Conservation (phyloP, 169 alveolate species). For the Cryptosporidium parvum region DNA sequence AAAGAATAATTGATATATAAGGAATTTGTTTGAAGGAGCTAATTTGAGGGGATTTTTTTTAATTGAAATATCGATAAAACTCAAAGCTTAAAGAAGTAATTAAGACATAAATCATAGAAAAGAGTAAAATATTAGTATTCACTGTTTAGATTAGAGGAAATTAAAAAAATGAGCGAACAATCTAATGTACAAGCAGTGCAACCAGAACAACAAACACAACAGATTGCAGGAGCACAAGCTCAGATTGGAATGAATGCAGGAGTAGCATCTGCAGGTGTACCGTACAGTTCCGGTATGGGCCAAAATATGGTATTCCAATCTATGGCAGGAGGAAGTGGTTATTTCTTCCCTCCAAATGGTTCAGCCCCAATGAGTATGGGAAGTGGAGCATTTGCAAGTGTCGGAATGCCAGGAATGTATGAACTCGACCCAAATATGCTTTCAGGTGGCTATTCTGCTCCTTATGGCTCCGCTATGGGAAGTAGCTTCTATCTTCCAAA, state of each 20-base stretch:
- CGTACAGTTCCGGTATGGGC: conserved; percentile 52
- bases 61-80: neutral
- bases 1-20: conserved; percentile 13
- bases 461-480: conserved; percentile 75
- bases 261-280: conserved; percentile 42
- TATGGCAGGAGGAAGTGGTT: conserved; percentile 69
- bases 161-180: conserved; percentile 43
- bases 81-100: neutral
- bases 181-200: conserved; percentile 41
- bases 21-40: neutral
- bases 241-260: conserved; percentile 46
- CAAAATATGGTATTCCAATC: conserved; percentile 67
- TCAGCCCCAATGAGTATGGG: conserved; percentile 68
- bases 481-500: conserved; percentile 70
- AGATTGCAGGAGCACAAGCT: conserved; percentile 21
- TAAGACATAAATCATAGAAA: conserved; percentile 1
- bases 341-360: conserved; percentile 69
- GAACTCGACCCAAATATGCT: conserved; percentile 65
- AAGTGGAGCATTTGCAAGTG: conserved; percentile 64
- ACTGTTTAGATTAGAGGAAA: neutral
- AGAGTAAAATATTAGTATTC: neutral
- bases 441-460: conserved; percentile 56
- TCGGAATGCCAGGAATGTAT: conserved; percentile 75
- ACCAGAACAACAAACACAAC: conserved; percentile 65
- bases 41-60: conserved; percentile 11